These are phyloP conservation scores for Pterula multifida DNA, from an alignment of 1,284 basidiomycete species.

Conservation along the genomic window DNA sequence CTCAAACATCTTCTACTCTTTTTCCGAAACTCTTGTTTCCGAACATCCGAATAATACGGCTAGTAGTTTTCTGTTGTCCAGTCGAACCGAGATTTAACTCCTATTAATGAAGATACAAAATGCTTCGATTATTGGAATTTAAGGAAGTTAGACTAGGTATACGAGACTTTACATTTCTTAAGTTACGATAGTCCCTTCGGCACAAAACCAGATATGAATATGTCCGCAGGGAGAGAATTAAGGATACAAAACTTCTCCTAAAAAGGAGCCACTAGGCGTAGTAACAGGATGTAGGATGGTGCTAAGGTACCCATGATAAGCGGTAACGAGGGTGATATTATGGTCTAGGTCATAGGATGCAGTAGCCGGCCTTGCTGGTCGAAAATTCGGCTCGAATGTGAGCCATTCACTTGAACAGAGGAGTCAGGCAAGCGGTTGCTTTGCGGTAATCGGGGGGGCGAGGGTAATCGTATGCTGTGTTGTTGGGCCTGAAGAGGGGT, in stretches of 20 bases:
- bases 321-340: not conserved
- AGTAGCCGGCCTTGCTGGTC: conserved; percentile 22
- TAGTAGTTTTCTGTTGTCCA: too few relatives aligned
- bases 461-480: conserved; percentile 24
- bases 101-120: not conserved
- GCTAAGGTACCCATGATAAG: not conserved
- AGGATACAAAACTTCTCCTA: not conserved
- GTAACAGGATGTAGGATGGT: not conserved
- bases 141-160: not conserved
- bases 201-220: not conserved
- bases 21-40: too few relatives aligned
- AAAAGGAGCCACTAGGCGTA: not conserved
- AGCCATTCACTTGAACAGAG: not conserved
- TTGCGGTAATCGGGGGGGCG: conserved; percentile 29
- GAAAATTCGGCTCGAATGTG: not conserved
- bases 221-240: not conserved
- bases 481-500: conserved; percentile 22
- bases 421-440: conserved; percentile 12
- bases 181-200: not conserved
- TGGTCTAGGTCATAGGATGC: conserved; percentile 14
- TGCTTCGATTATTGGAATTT: not conserved
- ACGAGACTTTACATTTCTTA: conserved; percentile 1
- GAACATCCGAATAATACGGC: too few relatives aligned
- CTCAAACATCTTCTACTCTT: too few relatives aligned
- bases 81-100: too few relatives aligned